These are phyloP conservation scores for Olyra latifolia DNA, from an alignment of 176 grass and related monocot species.

Conservation along the genomic window DNA sequence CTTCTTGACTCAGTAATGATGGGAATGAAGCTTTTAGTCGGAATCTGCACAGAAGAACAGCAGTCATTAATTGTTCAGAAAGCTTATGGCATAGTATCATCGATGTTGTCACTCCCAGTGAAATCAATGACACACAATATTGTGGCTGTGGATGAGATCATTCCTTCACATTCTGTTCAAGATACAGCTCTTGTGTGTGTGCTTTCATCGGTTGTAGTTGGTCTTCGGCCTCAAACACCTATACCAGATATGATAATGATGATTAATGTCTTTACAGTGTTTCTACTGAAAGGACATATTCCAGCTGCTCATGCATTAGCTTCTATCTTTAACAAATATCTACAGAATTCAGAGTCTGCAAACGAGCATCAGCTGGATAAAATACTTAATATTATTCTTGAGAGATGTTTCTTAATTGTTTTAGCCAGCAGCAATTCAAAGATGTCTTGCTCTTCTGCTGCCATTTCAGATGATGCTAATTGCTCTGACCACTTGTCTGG, in stretches of 20 bases:
- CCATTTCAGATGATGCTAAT: conserved; percentile 14
- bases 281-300: conserved; percentile 66
- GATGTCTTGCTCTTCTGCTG: conserved; percentile 26
- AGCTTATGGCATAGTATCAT: conserved; percentile 55
- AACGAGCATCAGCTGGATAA: conserved; percentile 57
- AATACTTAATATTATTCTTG: conserved; percentile 60
- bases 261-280: conserved; percentile 58
- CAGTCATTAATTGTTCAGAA: conserved; percentile 82
- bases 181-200: conserved; percentile 65
- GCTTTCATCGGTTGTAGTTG: conserved; percentile 74
- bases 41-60: conserved; percentile 60
- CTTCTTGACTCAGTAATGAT: conserved; percentile 63
- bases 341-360: conserved; percentile 40
- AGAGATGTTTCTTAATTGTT: conserved; percentile 49
- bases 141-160: conserved; percentile 43
- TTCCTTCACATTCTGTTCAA: conserved; percentile 44
- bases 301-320: conserved; percentile 85
- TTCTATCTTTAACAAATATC: conserved; percentile 85
- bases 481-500: conserved; percentile 7
- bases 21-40: conserved; percentile 84
- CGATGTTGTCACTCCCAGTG: conserved; percentile 40
- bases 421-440: conserved; percentile 33
- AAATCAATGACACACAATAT: conserved; percentile 36
- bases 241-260: conserved; percentile 52
- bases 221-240: conserved; percentile 73